Evolutionary conservation across 805 yeast genomes (phyloP).

Genomic region (Wickerhamiella qilinensis): DNA sequence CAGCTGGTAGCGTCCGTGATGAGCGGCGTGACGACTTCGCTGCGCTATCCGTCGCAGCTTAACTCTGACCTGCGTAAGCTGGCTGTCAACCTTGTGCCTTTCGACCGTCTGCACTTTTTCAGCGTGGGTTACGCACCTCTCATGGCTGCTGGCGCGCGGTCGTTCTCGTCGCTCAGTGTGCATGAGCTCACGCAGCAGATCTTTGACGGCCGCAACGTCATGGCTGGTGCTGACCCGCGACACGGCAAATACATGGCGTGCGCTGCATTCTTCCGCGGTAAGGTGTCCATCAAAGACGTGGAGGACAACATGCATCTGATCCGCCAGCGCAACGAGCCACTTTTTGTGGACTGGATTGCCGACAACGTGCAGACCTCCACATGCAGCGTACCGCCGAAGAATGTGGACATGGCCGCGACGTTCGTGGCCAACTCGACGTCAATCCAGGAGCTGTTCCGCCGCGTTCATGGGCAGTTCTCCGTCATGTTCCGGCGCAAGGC

Average conservation of each 20-base stretch:
- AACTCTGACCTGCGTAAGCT: slow-evolving; percentile 84
- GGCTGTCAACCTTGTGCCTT: slow-evolving; percentile 88
- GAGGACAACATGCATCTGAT: slow-evolving; percentile 84
- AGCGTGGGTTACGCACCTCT: slow-evolving; percentile 93
- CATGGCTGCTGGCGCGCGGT: slow-evolving; percentile 62
- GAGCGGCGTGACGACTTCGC: slow-evolving; percentile 90
- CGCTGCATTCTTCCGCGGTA: slow-evolving; percentile 89
- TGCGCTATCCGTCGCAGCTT: slow-evolving; percentile 90
- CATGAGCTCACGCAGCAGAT: slow-evolving; percentile 88
- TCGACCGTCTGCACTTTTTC: slow-evolving; percentile 89
- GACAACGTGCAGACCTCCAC: slow-evolving; percentile 89
- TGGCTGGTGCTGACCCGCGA: slow-evolving; percentile 89
- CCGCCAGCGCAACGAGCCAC: slow-evolving; percentile 63
- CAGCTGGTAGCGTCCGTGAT: slow-evolving; percentile 74
- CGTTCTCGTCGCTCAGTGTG: slow-evolving; percentile 71
- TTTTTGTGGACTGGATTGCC: slow-evolving; percentile 93
- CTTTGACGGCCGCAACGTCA: slow-evolving; percentile 85
- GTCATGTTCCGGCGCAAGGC: slow-evolving; percentile 91
- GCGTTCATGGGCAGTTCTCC: slow-evolving; percentile 78
- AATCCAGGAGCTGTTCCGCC: slow-evolving; percentile 76
- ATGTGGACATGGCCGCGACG: slow-evolving; percentile 77
- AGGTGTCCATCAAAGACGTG: slow-evolving; percentile 81
- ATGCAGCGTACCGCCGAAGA: slow-evolving; percentile 80
- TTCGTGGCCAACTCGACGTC: slow-evolving; percentile 89
- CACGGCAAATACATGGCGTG: slow-evolving; percentile 85